These are phyloP conservation scores for Rhododendron ovatum DNA, from an alignment of 148 eudicot genomes.

Conservation along the genomic window DNA sequence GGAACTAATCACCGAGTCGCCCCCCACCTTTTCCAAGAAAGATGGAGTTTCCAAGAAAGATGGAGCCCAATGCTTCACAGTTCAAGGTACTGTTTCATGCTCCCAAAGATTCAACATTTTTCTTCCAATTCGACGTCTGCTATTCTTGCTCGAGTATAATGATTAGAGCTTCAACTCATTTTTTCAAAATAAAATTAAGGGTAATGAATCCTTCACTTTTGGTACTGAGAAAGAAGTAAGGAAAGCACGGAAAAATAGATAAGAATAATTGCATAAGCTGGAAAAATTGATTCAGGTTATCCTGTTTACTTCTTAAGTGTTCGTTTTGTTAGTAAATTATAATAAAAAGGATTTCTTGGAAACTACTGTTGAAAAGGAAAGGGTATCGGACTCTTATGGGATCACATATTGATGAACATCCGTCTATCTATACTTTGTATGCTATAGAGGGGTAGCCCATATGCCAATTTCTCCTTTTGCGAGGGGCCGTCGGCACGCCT, in stretches of 20 bases:
- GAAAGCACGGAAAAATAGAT: neutral
- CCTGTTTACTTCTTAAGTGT: neutral
- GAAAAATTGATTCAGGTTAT: neutral
- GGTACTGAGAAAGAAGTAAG: neutral
- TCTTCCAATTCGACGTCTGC: neutral
- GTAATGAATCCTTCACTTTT: neutral
- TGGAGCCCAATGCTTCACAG: neutral
- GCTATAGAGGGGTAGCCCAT: too few species aligned
- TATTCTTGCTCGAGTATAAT: neutral
- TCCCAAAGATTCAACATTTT: neutral
- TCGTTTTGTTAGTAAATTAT: neutral
- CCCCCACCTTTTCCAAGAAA: neutral
- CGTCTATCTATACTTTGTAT: neutral
- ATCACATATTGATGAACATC: neutral
- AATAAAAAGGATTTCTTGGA: too few species aligned
- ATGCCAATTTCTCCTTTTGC: too few species aligned
- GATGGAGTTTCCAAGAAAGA: conserved; percentile 7
- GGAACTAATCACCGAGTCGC: neutral
- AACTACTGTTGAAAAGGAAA: neutral
- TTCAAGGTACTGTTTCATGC: neutral
- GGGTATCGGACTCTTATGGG: neutral
- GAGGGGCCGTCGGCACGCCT: too few species aligned
- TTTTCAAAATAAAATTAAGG: neutral
- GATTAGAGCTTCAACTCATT: neutral
- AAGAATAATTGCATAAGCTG: neutral